Evolutionary conservation across 2,329 filamentous ascomycete genomes (phyloP).

Genomic region (Thielaviopsis populi): DNA sequence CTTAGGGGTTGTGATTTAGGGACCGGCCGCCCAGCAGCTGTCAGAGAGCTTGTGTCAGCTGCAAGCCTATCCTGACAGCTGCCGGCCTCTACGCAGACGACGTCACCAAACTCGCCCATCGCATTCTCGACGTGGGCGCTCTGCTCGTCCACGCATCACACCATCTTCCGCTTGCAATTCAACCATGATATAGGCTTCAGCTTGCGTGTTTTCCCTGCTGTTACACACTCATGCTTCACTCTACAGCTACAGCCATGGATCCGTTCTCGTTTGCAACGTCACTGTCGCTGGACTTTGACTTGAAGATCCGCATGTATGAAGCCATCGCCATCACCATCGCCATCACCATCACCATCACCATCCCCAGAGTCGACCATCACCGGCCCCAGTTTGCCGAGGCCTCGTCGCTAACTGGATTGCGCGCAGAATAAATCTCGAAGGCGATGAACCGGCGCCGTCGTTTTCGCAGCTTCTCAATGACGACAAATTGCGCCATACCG

Average conservation of each 20-base stretch:
- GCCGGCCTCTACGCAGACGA: background rate
- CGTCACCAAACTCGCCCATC: slow-evolving; percentile 3
- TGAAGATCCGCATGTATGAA: slow-evolving; percentile 49
- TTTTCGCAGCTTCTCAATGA: slow-evolving; percentile 59
- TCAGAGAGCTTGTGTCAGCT: background rate
- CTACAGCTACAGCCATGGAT: slow-evolving; percentile 61
- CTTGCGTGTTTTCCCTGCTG: background rate
- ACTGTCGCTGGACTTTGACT: slow-evolving; percentile 61
- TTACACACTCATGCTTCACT: background rate
- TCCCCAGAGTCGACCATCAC: background rate
- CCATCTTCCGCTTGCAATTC: background rate
- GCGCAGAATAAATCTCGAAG: slow-evolving; percentile 33
- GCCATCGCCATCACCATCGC: too few relatives aligned
- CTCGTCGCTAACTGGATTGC: background rate
- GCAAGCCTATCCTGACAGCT: background rate
- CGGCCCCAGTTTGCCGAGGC: background rate
- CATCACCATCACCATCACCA: background rate
- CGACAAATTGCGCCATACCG: slow-evolving; percentile 71
- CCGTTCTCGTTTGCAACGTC: slow-evolving; percentile 92
- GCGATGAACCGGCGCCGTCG: slow-evolving; percentile 29
- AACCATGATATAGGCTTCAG: background rate
- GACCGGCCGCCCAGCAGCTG: background rate
- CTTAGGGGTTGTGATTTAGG: background rate
- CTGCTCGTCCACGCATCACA: too few relatives aligned
- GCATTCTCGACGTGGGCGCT: background rate